These are phyloP conservation scores for Cercis canadensis DNA, from an alignment of 306 rosid species.

Conservation along the genomic window DNA sequence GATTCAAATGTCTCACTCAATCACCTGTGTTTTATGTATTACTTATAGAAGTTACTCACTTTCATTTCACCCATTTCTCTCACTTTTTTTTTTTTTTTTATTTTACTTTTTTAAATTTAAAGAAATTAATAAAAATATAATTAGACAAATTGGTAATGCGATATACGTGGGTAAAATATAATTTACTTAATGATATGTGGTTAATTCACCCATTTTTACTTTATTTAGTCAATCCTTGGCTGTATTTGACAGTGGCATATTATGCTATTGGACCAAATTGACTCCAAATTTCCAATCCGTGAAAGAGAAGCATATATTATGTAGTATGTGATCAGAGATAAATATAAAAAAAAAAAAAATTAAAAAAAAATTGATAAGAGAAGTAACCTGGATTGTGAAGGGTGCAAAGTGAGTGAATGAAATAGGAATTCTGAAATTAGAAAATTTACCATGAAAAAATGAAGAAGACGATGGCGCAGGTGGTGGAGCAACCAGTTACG, in stretches of 20 bases:
- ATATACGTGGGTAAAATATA: neutral
- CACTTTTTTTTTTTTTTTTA: no score
- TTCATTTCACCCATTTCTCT: no score
- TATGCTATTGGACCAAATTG: neutral
- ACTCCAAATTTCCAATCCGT: neutral
- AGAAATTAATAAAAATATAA: neutral
- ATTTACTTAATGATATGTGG: neutral
- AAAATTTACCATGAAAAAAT: constrained; percentile 71
- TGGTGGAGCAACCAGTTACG: constrained; percentile 63
- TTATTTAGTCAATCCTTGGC: no score
- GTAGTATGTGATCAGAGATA: neutral
- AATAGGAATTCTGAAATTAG: neutral
- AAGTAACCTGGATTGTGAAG: neutral
- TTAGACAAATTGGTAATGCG: no score
- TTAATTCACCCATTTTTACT: neutral
- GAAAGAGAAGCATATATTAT: neutral
- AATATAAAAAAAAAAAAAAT: no score
- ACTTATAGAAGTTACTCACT: no score
- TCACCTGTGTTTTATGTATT: no score
- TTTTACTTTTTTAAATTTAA: neutral
- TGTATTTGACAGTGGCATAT: no score
- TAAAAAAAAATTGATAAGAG: neutral
- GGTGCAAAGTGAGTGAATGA: neutral
- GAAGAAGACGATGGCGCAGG: constrained; percentile 73
- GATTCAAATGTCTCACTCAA: no score